Percentiles rank a stretch among this genome's conserved stretches.
Evolutionary conservation across 495 filamentous ascomycete genomes (phyloP).

Genomic region (Viridothelium virens): DNA sequence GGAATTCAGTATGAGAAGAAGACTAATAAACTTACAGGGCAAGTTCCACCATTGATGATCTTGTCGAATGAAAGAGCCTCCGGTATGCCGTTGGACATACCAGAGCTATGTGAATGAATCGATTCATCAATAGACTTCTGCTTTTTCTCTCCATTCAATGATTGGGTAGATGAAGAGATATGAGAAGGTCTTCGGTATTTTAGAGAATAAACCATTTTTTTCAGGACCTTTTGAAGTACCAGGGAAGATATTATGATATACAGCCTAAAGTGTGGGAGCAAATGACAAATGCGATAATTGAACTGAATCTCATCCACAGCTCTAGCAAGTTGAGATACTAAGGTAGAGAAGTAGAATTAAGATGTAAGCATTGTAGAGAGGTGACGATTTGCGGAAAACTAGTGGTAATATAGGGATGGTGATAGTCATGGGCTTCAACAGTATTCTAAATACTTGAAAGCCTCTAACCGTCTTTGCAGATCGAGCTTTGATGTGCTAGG

Average conservation of each 20-base stretch:
- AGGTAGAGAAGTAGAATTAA: background rate
- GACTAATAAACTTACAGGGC: constrained; percentile 52
- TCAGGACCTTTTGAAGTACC: background rate
- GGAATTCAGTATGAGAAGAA: background rate
- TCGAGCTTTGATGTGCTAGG: constrained; percentile 5
- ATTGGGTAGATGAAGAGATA: constrained; percentile 28
- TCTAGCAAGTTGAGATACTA: background rate
- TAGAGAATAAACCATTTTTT: constrained; percentile 45
- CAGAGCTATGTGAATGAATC: constrained; percentile 32
- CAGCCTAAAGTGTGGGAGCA: background rate
- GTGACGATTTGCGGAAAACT: background rate
- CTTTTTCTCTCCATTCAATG: constrained; percentile 32
- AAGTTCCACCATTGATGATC: constrained; percentile 63
- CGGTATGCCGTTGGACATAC: constrained; percentile 51
- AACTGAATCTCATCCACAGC: background rate
- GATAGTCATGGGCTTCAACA: background rate
- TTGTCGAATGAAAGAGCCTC: constrained; percentile 60
- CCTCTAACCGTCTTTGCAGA: background rate
- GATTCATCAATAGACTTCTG: constrained; percentile 36
- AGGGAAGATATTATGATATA: background rate
- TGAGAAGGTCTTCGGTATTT: constrained; percentile 42
- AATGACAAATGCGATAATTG: background rate
- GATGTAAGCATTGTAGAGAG: background rate
- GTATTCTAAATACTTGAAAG: constrained; percentile 8
- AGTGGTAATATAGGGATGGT: background rate